These are phyloP conservation scores for Lentinula aciculospora DNA, from an alignment of 768 basidiomycete genomes.

Conservation along the genomic window DNA sequence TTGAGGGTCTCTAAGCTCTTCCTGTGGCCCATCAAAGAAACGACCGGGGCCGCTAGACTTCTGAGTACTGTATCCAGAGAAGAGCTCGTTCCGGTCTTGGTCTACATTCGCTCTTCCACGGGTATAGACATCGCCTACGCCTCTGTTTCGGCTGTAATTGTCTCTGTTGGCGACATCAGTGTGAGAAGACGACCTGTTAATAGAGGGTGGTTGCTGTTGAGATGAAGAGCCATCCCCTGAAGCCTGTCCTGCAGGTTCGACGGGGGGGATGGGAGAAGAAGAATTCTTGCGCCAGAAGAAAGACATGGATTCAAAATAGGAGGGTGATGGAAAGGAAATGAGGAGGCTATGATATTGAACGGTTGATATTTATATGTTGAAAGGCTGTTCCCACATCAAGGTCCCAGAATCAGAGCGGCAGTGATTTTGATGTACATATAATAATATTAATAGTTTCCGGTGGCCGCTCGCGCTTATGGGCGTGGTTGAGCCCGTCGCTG, in stretches of 20 bases:
- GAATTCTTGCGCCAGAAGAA: slow-evolving; percentile 45
- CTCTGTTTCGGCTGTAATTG: slow-evolving; percentile 45
- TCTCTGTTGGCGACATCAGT: slow-evolving; percentile 21
- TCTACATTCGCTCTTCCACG: slow-evolving; percentile 57
- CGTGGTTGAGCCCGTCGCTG: no score
- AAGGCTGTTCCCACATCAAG: background rate
- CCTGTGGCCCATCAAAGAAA: slow-evolving; percentile 60
- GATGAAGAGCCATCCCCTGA: slow-evolving; percentile 18
- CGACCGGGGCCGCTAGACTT: slow-evolving; percentile 52
- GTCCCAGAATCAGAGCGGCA: background rate
- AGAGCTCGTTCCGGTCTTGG: slow-evolving; percentile 66
- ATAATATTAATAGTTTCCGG: no score
- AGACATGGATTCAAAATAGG: slow-evolving; percentile 43
- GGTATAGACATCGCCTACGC: slow-evolving; percentile 61
- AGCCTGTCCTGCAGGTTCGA: slow-evolving; percentile 27
- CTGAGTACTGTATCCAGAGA: slow-evolving; percentile 63
- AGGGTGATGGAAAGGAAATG: slow-evolving; percentile 41
- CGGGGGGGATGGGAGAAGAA: slow-evolving; percentile 61
- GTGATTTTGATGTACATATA: no score
- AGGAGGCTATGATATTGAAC: slow-evolving; percentile 7
- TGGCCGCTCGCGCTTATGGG: no score
- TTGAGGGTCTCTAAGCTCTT: slow-evolving; percentile 34
- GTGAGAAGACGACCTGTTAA: slow-evolving; percentile 18
- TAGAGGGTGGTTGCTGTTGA: slow-evolving; percentile 19
- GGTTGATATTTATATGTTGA: background rate